A percentile compares a stretch with the other conserved stretches of the same genome.
phyloP scores from a whole-genome alignment of 805 yeast species.

The Sporopachydermia quercuum region DNA sequence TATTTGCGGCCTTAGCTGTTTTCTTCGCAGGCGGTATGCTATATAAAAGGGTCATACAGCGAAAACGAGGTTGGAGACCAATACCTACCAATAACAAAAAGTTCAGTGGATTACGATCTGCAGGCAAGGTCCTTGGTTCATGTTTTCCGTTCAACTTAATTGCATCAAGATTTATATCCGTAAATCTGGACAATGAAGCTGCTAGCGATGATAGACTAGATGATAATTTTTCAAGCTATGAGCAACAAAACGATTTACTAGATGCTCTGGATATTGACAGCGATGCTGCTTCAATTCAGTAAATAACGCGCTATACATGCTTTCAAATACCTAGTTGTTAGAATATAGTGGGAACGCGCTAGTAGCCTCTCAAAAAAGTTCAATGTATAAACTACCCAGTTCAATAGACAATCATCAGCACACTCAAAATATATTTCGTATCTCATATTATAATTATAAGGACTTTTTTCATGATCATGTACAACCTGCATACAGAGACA shows the following conservation, averaged over 20 bases:
- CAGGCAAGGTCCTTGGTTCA: background rate
- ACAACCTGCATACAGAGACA: too few species aligned
- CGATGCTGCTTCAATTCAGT: background rate
- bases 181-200: background rate
- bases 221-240: constrained; percentile 1
- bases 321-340: too few species aligned
- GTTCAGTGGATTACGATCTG: background rate
- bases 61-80: constrained; percentile 3
- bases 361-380: too few species aligned
- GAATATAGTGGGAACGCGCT: too few species aligned
- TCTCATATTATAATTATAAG: too few species aligned
- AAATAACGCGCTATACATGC: too few species aligned
- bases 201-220: background rate
- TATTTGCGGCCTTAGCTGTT: constrained; percentile 23
- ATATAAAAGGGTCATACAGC: constrained; percentile 13
- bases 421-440: too few species aligned
- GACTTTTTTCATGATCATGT: too few species aligned
- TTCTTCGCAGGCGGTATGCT: constrained; percentile 25
- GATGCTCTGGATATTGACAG: constrained; percentile 4
- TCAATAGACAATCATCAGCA: too few species aligned
- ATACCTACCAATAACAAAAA: background rate
- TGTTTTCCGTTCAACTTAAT: background rate
- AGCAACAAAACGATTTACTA: constrained; percentile 3
- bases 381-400: too few species aligned
- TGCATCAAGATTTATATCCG: background rate